Conservation (phyloP, 192 early-diverging fungal genomes). For the Powellomyces hirtus region DNA sequence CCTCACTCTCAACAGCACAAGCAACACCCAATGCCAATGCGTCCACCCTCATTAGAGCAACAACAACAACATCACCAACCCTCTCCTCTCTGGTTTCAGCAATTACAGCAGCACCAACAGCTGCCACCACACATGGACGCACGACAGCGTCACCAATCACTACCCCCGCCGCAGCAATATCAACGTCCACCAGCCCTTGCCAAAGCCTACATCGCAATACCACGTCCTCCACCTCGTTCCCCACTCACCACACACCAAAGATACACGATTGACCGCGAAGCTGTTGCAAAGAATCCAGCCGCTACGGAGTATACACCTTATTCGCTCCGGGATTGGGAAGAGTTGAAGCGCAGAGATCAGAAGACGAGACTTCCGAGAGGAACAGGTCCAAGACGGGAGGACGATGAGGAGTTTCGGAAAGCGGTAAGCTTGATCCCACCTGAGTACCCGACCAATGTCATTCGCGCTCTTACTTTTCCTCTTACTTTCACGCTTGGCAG, state of each 20-base stretch:
- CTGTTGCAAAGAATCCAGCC: not conserved
- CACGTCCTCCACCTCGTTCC: not conserved
- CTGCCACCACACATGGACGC: not conserved
- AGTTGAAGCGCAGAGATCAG: not conserved
- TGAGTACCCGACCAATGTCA: not conserved
- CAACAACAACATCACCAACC: conserved; percentile 1
- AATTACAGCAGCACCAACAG: not conserved
- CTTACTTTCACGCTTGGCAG: not conserved
- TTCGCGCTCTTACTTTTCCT: not conserved
- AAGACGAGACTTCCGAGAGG: not conserved
- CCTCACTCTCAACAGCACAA: not conserved
- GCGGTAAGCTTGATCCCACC: not conserved
- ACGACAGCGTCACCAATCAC: not conserved
- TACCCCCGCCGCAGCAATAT: not conserved
- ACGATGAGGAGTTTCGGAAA: not conserved
- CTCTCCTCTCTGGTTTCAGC: conserved; percentile 5
- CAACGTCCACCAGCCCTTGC: not conserved
- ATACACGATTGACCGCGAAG: not conserved
- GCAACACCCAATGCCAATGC: not conserved
- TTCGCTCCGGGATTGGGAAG: conserved; percentile 10
- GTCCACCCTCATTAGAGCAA: not conserved
- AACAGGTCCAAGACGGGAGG: not conserved
- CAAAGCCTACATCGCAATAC: not conserved
- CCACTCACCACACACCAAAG: not conserved
- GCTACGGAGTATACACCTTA: not conserved